Evolutionary conservation across 768 basidiomycete species (phyloP).

Genomic region (Boletellus sp.): DNA sequence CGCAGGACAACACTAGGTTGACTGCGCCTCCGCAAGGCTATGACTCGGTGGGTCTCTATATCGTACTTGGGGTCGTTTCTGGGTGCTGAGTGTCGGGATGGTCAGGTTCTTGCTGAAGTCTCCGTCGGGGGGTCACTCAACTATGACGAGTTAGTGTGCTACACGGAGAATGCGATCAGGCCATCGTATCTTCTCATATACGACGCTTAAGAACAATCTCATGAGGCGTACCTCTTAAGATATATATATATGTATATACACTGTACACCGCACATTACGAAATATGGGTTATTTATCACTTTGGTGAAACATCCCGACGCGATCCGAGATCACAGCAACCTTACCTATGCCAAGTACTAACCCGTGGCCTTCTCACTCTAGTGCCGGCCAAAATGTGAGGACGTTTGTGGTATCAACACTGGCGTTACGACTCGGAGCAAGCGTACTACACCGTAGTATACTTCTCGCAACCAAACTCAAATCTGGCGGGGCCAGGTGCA

Average conservation of each 20-base stretch:
- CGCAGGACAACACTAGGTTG: constrained; percentile 51
- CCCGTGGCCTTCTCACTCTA: too few relatives aligned
- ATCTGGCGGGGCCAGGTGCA: background rate
- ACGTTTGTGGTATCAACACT: too few relatives aligned
- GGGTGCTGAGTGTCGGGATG: background rate
- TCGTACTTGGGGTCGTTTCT: background rate
- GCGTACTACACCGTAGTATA: background rate
- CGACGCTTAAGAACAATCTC: constrained; percentile 36
- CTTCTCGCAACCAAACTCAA: background rate
- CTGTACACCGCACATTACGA: background rate
- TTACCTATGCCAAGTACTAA: too few relatives aligned
- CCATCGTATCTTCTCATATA: constrained; percentile 72
- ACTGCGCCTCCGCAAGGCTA: constrained; percentile 59
- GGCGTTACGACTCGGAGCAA: too few relatives aligned
- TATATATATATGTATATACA: constrained; percentile 6
- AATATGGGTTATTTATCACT: constrained; percentile 8
- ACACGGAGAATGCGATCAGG: constrained; percentile 65
- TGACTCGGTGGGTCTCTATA: constrained; percentile 51
- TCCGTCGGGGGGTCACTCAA: constrained; percentile 57
- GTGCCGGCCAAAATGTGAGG: too few relatives aligned
- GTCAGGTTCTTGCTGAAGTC: constrained; percentile 62
- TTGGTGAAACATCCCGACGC: background rate
- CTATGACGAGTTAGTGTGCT: constrained; percentile 70
- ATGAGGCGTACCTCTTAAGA: background rate
- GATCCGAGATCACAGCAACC: background rate